Conservation (phyloP, 345 rosid genomes). For the Populus deltoides region DNA sequence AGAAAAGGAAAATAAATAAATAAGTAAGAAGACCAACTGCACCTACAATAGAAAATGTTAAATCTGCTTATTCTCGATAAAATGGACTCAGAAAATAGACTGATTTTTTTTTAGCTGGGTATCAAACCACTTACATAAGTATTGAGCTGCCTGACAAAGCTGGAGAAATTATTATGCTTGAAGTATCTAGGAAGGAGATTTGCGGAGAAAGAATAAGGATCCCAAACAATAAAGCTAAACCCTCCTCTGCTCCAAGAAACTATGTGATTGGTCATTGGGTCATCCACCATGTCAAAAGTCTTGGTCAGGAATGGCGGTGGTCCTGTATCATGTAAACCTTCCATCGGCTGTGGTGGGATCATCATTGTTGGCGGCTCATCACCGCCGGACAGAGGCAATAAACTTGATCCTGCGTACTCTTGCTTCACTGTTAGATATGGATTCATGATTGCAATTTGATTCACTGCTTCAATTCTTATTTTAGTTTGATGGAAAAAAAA, state of each 20-base stretch:
- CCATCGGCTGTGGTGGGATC: constrained; percentile 55
- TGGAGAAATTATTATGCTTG: constrained; percentile 35
- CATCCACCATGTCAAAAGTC: constrained; percentile 35
- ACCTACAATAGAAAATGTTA: neutral
- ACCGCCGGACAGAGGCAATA: constrained; percentile 17
- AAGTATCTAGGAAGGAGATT: constrained; percentile 26
- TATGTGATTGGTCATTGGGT: constrained; percentile 16
- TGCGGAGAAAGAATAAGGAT: constrained; percentile 25
- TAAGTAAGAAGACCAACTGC: neutral
- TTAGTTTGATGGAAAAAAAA: neutral
- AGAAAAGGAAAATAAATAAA: neutral
- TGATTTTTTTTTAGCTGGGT: neutral
- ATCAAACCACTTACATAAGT: constrained; percentile 25
- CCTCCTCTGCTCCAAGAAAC: constrained; percentile 32
- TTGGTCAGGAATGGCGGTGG: constrained; percentile 34
- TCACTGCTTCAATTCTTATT: neutral
- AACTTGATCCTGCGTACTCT: constrained; percentile 36
- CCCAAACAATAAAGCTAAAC: constrained; percentile 32
- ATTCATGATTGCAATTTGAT: constrained; percentile 34
- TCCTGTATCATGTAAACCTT: constrained; percentile 62
- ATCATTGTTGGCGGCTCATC: constrained; percentile 1
- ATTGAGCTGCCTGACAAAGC: constrained; percentile 39
- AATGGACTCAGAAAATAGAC: neutral
- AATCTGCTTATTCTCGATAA: neutral
- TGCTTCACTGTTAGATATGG: constrained; percentile 39